Evolutionary conservation across 257 asterid species (phyloP), one percentile per base, ranked within the genome.

Genomic region (Pogostemon cablin): DNA sequence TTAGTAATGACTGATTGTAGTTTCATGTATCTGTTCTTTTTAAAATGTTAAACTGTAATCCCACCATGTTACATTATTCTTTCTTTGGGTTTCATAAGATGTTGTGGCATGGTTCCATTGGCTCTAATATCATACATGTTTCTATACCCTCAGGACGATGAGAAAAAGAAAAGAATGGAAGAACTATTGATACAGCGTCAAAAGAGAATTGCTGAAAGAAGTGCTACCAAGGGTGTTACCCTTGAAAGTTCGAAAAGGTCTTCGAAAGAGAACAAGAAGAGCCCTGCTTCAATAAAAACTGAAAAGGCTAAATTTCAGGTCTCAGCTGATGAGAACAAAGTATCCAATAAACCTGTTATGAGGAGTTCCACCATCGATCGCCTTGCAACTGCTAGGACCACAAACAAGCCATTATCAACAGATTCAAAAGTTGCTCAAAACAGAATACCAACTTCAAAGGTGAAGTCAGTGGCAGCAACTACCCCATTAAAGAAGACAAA

Each of bases 191-290:
- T 39, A 8, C 90, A 85, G 80, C 89, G 97, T 6, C 96, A 90
- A 59, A 88, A 81, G 82, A 81, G 97, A 78, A 90, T 88, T 32
- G 96, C 97, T 0, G 93, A 86, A 80, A 85, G 97, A 86, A 88
- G 90, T 77, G 80, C 80, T 69, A 80, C 84, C 12, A 83, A 71
- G 64, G 85, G 82, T 65, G 65, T 67, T 63, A 17, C 65, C 7
- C 61, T 75, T 9, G 77, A 71, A 53, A 67, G 72, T 53, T 35
- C 86, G 15, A 87, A 73, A 64, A 78, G 63, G 80, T 56, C 69
- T 35, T 12, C 79, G 44, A 84, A 59, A 62, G 91, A 75, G 73
- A 75, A 46, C 73, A 84, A 82, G 75, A 75, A 77, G 76, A 43
- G 38, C 34, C 53, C 82, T 48, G 38, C 57, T 46, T 71, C 86